Evolutionary conservation across 148 eudicot species (phyloP), one percentile per base, ranked within the genome.

Genomic region (Silene conica): DNA sequence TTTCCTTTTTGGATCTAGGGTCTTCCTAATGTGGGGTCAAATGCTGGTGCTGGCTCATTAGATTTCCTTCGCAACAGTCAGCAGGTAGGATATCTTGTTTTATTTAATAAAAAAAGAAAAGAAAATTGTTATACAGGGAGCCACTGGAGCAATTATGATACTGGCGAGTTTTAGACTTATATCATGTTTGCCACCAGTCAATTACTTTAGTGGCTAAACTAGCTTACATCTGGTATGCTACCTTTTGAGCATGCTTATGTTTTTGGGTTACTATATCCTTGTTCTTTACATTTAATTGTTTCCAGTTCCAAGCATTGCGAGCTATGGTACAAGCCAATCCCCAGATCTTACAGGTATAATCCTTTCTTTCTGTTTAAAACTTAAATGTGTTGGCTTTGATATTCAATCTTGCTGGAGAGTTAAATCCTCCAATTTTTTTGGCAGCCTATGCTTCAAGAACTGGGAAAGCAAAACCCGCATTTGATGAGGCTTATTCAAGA

Each of bases 371-470:
- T 55, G 7, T 22, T 57, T 55, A 56, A 50, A 50, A 11, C 16
- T 50, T 50, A 15, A 13, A 11, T 65, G 67, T 69, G 31, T 52
- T 41, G 56, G 58, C 16, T 58, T 16, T 50, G 73, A 15, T 66
- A n/a, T 16, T n/a, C 0, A 31, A 54, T 67, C 45, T 54, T 50
- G 52, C 3, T 56, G 43, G 67, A 69, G 57, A 64, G 60, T 34
- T 61, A 78, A 78, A 59, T 76, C 28, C 71, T 54, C 26, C 61
- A 50, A 19, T 15, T 67, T 60, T 61, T 61, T 77, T 67, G 55
- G 69, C 90, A 92, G 97, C 94, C 94, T 16, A 89, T 92, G 97
- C 92, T 92, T 80, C 97, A 89, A 82, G 97, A 92, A 77, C 77
- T 92, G 34, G 97, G 97, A 68, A 92, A 89, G 81, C 97, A 92